phyloP scores from a whole-genome alignment of 257 asterid genomes.

The Solanum ahanhuiri region DNA sequence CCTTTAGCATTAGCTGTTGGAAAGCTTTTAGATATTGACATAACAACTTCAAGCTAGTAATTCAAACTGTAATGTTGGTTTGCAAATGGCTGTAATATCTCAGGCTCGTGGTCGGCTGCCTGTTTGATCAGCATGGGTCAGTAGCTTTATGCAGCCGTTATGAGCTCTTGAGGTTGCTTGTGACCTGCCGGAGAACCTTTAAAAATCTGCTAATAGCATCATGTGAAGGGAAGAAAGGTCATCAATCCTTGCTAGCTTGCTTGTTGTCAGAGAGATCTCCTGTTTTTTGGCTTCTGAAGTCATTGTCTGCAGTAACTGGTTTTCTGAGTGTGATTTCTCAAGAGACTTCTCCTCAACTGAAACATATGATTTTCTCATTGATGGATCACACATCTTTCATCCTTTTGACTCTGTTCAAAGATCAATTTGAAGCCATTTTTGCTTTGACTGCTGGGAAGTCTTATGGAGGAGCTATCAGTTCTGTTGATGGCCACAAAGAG shows the following conservation, averaged over 20 bases:
- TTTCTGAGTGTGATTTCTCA: slow-evolving; percentile 31
- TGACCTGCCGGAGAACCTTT: slow-evolving; percentile 73
- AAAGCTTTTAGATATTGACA: background rate
- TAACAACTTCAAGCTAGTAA: background rate
- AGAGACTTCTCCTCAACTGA: slow-evolving; percentile 29
- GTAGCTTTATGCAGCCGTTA: slow-evolving; percentile 13
- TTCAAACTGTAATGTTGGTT: background rate
- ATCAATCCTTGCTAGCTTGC: slow-evolving; percentile 23
- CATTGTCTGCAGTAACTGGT: slow-evolving; percentile 44
- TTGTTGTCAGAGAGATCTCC: slow-evolving; percentile 24
- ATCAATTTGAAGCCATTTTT: slow-evolving; percentile 32
- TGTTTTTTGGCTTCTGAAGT: slow-evolving; percentile 69
- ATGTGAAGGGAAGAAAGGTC: slow-evolving; percentile 30
- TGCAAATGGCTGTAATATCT: slow-evolving; percentile 9
- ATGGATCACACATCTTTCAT: slow-evolving; percentile 61
- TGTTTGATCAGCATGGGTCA: slow-evolving; percentile 28
- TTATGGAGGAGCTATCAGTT: slow-evolving; percentile 18
- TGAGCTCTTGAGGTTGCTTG: slow-evolving; percentile 54
- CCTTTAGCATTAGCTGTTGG: background rate
- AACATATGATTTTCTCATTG: slow-evolving; percentile 33
- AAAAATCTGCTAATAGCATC: slow-evolving; percentile 40
- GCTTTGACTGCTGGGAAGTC: slow-evolving; percentile 20
- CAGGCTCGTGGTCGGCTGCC: slow-evolving; percentile 71
- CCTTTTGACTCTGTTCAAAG: slow-evolving; percentile 36
- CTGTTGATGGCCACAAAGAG: slow-evolving; percentile 15